Evolutionary conservation across 2,329 filamentous ascomycete species (phyloP).

Genomic region (Trichoderma asperellum): DNA sequence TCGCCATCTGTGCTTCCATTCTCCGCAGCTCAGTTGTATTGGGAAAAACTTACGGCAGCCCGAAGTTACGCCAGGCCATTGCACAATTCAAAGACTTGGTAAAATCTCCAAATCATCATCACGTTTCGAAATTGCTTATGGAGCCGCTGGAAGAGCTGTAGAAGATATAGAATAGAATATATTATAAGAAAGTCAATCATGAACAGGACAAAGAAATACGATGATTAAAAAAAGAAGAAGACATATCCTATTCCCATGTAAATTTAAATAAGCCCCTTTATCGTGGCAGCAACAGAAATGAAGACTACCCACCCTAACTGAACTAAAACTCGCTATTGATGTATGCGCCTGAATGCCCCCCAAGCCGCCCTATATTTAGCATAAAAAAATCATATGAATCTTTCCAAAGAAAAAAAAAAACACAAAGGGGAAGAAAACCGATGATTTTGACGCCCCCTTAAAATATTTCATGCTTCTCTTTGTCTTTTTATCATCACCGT

Average conservation of each 20-base stretch:
- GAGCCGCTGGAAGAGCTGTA: constrained; percentile 20
- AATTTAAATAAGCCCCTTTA: not conserved
- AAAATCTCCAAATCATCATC: constrained; percentile 11
- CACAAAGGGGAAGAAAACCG: not conserved
- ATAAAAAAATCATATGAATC: not conserved
- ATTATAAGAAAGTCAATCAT: not conserved
- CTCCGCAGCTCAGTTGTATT: constrained; percentile 47
- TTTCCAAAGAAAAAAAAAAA: not conserved
- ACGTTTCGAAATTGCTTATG: constrained; percentile 39
- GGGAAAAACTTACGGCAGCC: constrained; percentile 25
- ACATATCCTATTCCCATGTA: not conserved
- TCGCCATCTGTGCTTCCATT: constrained; percentile 60
- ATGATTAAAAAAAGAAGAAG: not conserved
- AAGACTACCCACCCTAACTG: not conserved
- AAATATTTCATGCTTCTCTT: not conserved
- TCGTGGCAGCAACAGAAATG: not conserved
- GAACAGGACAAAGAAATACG: not conserved
- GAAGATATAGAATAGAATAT: not conserved
- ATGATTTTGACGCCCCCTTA: not conserved
- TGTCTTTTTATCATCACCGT: no score
- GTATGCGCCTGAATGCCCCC: not conserved
- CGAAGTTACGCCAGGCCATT: constrained; percentile 30
- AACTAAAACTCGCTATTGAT: not conserved
- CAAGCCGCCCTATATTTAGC: not conserved
- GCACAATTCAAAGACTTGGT: constrained; percentile 20